Percentiles rank a stretch among this genome's conserved stretches.
These are phyloP conservation scores for Penicillium concentricum DNA, from an alignment of 2,329 filamentous ascomycete genomes.

Conservation along the genomic window DNA sequence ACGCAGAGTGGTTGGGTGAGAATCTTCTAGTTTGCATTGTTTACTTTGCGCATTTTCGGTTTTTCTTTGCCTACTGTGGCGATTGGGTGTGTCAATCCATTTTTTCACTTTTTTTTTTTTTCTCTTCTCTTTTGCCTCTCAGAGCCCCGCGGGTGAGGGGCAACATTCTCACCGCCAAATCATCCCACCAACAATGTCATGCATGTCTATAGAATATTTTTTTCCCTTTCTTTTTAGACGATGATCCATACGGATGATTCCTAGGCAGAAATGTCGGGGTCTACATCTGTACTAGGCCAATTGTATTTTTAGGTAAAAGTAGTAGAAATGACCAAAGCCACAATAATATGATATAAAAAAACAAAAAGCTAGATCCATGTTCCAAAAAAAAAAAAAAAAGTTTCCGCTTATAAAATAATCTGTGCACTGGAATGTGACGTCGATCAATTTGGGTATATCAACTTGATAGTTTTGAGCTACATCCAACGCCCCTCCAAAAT, in stretches of 20 bases:
- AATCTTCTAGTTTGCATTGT: slow-evolving; percentile 12
- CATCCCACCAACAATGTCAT: slow-evolving; percentile 18
- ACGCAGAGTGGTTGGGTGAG: slow-evolving; percentile 30
- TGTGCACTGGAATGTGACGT: slow-evolving; percentile 6
- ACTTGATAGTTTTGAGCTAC: background rate
- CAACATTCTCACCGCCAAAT: slow-evolving; percentile 23
- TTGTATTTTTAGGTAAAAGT: background rate
- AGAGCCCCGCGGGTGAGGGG: slow-evolving; percentile 19
- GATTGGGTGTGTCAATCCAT: background rate
- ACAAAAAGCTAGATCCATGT: background rate
- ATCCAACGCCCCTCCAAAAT: background rate
- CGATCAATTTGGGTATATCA: slow-evolving; percentile 13
- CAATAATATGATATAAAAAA: background rate
- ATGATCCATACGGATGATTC: background rate
- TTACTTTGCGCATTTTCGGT: slow-evolving; percentile 2
- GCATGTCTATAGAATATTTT: slow-evolving; percentile 4
- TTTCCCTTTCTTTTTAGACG: background rate
- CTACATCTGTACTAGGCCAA: slow-evolving; percentile 1
- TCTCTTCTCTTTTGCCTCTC: background rate
- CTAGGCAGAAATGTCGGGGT: slow-evolving; percentile 2
- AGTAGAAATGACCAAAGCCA: background rate
- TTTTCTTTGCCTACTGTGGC: slow-evolving; percentile 3
- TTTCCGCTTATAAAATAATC: slow-evolving; percentile 2
- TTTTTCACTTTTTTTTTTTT: background rate
- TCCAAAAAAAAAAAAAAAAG: background rate